Percentiles rank a stretch among this genome's conserved stretches.
phyloP scores from a whole-genome alignment of 192 early-diverging fungal species.

The Jimgerdemannia lactiflua region DNA sequence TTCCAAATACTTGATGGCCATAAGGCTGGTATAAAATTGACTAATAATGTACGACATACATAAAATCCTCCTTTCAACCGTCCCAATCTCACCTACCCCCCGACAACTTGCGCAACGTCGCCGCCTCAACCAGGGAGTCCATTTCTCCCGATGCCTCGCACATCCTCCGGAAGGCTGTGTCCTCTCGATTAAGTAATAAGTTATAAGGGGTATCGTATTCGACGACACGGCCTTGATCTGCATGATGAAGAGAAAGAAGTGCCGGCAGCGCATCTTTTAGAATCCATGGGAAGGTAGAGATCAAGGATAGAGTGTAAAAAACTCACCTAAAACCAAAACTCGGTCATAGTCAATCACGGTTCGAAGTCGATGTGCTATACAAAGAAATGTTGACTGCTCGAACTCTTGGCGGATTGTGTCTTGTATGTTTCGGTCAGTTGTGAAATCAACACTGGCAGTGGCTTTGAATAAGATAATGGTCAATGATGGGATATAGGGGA shows the following conservation, averaged over 20 bases:
- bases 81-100: background rate
- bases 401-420: constrained; percentile 76
- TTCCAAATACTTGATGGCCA: too few relatives aligned
- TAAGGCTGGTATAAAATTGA: too few relatives aligned
- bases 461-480: constrained; percentile 21
- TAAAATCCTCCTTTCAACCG: too few relatives aligned
- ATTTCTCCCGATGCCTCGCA: constrained; percentile 81
- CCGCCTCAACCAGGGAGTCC: constrained; percentile 24
- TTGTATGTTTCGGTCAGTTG: constrained; percentile 86
- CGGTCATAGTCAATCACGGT: constrained; percentile 53
- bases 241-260: background rate
- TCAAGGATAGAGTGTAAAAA: background rate
- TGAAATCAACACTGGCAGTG: constrained; percentile 85
- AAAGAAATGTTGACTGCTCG: constrained; percentile 36
- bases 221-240: constrained; percentile 5
- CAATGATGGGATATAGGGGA: background rate
- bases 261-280: background rate
- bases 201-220: constrained; percentile 9
- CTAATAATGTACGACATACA: too few relatives aligned
- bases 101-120: background rate
- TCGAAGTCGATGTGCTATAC: constrained; percentile 50
- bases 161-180: constrained; percentile 61
- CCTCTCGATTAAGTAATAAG: background rate
- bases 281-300: background rate
- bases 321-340: constrained; percentile 42